Percentiles rank a stretch among this genome's conserved stretches.
Conservation (phyloP, 352 stramenopile species). For the Globisporangium emineosum region DNA sequence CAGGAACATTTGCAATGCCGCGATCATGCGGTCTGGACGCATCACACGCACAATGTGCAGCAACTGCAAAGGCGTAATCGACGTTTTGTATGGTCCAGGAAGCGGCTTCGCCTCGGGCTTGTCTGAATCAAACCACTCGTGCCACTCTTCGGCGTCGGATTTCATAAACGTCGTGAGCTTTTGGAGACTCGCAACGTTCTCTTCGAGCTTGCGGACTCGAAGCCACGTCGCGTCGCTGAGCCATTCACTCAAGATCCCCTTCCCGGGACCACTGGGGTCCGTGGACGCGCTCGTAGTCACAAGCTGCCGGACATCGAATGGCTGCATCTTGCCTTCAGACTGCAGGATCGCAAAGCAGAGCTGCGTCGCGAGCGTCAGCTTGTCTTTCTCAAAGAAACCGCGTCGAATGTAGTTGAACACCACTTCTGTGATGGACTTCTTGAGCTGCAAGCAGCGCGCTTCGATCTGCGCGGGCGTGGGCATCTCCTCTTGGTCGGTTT, state of each 20-base stretch:
- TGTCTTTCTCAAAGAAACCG: conserved; percentile 93
- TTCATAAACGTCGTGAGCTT: conserved; percentile 94
- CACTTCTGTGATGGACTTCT: conserved; percentile 70
- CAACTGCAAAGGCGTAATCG: conserved; percentile 45
- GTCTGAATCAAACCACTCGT: conserved; percentile 92
- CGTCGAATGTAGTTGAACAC: conserved; percentile 95
- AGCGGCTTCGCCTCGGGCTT: conserved; percentile 87
- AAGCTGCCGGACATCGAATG: conserved; percentile 69
- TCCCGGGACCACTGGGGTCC: conserved; percentile 43
- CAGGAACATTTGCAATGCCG: conserved; percentile 66
- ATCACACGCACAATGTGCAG: conserved; percentile 81
- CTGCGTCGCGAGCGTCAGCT: conserved; percentile 90
- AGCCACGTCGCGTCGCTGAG: conserved; percentile 87
- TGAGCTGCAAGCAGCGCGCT: conserved; percentile 50
- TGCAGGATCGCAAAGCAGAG: conserved; percentile 91
- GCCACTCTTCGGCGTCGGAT: conserved; percentile 94
- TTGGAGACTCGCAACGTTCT: conserved; percentile 79
- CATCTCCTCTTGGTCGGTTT: conserved; percentile 67
- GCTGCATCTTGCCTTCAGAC: conserved; percentile 61
- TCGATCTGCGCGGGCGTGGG: conserved; percentile 47
- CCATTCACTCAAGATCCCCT: conserved; percentile 93
- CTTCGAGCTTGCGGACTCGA: conserved; percentile 89
- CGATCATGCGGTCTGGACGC: conserved; percentile 80
- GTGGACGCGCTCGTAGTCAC: conserved; percentile 47
- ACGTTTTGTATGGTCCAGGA: conserved; percentile 81